Evolutionary conservation across 2,329 filamentous ascomycete species (phyloP), one percentile per base, ranked within the genome.

Genomic region (Purpureocillium lavendulum): DNA sequence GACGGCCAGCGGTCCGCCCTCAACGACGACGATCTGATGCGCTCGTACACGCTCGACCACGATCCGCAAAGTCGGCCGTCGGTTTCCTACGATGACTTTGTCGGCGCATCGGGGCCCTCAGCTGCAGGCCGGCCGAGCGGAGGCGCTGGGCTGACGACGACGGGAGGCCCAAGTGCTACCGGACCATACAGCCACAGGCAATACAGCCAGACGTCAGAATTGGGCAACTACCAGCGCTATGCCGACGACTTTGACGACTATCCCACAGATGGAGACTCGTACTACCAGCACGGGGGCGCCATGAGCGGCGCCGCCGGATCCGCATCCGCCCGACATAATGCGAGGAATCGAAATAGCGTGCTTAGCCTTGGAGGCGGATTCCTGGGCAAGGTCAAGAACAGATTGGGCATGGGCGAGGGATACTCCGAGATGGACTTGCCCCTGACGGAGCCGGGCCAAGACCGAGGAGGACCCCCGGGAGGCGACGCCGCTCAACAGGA

Each of bases 391-490:
- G 84, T 90, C 32, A 97, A 94, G 69, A 89, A 84, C 58, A 87
- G 84, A 72, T 67, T 98, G 45, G 90, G 92, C 39, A 88, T 95
- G 80, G 83, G 79, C 16, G 75, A 84, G 51, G 76, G 82, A 46
- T 97, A 98, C 63, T 96, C 90, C 28, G 92, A 97, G 65, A 98
- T 98, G 92, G 90, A 98, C 58, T 71, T 98, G 40, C 92, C 92
- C 12, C 70, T 98, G 61, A 97, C 90, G 5, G 87, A 97, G 58
- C 67, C 82, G 0, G 64, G 67, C 17, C 60, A 59, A 35, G 76
- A 56, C n/a, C 54, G 60, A 40, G 53, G 49, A 10, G 52, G 53
- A 36, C 51, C 51, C 4, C 41, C 52, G 71, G n/a, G n/a, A n/a
- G 39, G 73, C 35, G 61, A 64, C 53, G 52, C 69, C 40, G 65